phyloP scores from a whole-genome alignment of 2,329 filamentous ascomycete species.

The Fusarium veterinarium region DNA sequence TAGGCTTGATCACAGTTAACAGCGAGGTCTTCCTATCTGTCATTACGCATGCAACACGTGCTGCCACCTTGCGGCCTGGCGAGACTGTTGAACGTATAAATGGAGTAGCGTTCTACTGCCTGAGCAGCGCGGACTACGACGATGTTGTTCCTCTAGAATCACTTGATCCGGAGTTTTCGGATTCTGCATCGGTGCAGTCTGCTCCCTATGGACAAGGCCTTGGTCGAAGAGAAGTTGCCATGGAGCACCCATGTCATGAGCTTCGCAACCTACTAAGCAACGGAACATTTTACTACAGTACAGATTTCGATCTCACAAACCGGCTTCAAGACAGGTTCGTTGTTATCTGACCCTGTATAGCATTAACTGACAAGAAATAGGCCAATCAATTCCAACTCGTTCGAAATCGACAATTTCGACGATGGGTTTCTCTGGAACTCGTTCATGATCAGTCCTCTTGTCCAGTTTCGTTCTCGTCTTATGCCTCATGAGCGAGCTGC shows the following conservation, averaged over 20 bases:
- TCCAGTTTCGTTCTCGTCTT: conserved; percentile 87
- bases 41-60: conserved; percentile 81
- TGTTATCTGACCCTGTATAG: background rate
- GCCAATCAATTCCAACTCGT: conserved; percentile 78
- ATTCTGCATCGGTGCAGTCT: conserved; percentile 58
- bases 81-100: conserved; percentile 91
- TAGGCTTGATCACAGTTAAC: conserved; percentile 86
- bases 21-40: conserved; percentile 92
- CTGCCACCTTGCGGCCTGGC: conserved; percentile 84
- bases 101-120: conserved; percentile 90
- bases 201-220: conserved; percentile 55
- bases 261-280: conserved; percentile 92
- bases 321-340: conserved; percentile 84
- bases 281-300: conserved; percentile 97
- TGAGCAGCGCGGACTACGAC: conserved; percentile 89
- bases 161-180: conserved; percentile 61
- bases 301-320: conserved; percentile 97
- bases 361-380: conserved; percentile 54
- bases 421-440: conserved; percentile 97
- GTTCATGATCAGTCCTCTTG: conserved; percentile 94
- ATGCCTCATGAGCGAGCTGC: conserved; percentile 78
- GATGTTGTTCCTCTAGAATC: conserved; percentile 71
- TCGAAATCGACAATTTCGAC: conserved; percentile 93
- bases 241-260: conserved; percentile 90
- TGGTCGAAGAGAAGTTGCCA: conserved; percentile 74